phyloP scores from a whole-genome alignment of 1,284 basidiomycete species.

The Chalciporus sp. region DNA sequence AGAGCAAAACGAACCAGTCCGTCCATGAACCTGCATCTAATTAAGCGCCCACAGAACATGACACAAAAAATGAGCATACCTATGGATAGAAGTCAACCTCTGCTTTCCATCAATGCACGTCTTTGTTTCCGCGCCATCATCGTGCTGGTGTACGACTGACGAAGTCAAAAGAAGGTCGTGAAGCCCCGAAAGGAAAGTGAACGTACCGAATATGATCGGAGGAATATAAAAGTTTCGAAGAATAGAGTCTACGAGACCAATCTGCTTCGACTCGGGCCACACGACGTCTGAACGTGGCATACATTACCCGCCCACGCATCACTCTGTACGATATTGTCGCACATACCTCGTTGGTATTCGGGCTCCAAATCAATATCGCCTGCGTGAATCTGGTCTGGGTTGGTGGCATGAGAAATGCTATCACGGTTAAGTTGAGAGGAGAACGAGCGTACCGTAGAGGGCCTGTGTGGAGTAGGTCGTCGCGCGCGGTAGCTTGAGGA shows the following conservation, averaged over 20 bases:
- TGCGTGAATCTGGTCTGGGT: conserved; percentile 59
- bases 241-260: conserved; percentile 70
- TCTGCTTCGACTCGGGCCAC: conserved; percentile 70
- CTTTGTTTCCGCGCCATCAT: conserved; percentile 63
- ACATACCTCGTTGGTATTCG: conserved; percentile 73
- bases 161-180: background rate
- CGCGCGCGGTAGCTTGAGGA: conserved; percentile 60
- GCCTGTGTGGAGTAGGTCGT: conserved; percentile 71
- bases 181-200: too few relatives aligned
- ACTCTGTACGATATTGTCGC: background rate
- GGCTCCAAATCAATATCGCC: conserved; percentile 68
- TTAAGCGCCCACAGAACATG: conserved; percentile 5
- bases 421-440: background rate
- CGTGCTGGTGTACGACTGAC: conserved; percentile 36
- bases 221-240: conserved; percentile 75
- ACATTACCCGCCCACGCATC: background rate
- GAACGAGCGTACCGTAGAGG: conserved; percentile 51
- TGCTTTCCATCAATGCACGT: conserved; percentile 82
- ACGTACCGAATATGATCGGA: conserved; percentile 69
- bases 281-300: conserved; percentile 55
- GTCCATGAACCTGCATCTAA: conserved; percentile 60
- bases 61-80: conserved; percentile 38
- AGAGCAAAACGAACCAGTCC: conserved; percentile 53
- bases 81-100: conserved; percentile 69
- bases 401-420: background rate